Evolutionary conservation across 2,329 filamentous ascomycete genomes (phyloP), one percentile per base, ranked within the genome.

Genomic region (Fusarium ramigenum): DNA sequence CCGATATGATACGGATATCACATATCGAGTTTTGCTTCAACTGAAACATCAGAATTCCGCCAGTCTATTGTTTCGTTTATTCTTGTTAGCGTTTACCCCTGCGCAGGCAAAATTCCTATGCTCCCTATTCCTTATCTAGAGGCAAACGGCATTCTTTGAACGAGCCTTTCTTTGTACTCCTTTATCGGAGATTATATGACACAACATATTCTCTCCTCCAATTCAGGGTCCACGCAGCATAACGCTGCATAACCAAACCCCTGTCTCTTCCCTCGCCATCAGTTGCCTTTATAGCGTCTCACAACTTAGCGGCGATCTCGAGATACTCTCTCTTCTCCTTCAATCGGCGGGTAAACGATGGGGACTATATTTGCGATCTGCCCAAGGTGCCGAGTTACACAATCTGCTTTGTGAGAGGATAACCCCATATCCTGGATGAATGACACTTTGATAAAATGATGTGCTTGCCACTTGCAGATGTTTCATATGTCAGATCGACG

Each of bases 401-500:
- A 76, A 84, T 93, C 34, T 88, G 86, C 54, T 82, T 93, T 3
- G 89, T 92, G 42, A 90, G 90, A 23, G 75, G 82, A 49, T 85
- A 91, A 69, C 90, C 90, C 30, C n/a, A n/a, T 32, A 52, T 39
- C 34, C 28, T 47, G 23, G 9, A 34, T 37, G 56, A n/a, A n/a
- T 60, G n/a, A 16, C 28, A 62, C n/a, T 28, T 28, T 21, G 25
- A 40, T 32, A 15, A 9, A 53, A 61, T 23, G 5, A 16, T 12
- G 11, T n/a, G 23, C 15, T 65, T 49, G 16, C 49, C 43, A 28
- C 23, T 65, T 65, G 32, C 44, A 66, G 37, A 25, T 50, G 28
- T 60, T 39, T 25, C 19, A 40, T 18, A 47, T 47, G 23, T 16
- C 18, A 49, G 37, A 23, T 53, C 25, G 34, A 18, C 36, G 53